Base-by-base conservation (phyloP, 2,329 filamentous ascomycete genomes). In the Cladophialophora exuberans region DNA sequence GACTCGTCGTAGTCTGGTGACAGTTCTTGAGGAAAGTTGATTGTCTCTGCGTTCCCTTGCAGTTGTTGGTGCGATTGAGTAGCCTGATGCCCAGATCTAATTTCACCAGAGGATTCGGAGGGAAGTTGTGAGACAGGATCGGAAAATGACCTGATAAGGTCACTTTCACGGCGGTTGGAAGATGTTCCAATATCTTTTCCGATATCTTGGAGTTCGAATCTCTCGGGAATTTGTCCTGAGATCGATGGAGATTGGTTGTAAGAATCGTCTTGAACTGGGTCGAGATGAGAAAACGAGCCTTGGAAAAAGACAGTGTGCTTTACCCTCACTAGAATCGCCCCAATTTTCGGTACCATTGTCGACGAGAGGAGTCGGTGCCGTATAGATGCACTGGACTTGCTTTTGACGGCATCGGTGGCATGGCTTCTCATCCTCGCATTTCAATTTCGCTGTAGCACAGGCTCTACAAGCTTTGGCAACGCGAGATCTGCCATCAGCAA, bases 361-460 rank as follows among this genome's bases (percentile, higher is more conserved):
- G 6, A 5, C 6, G 17, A 15, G 17, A 13, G 33, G 5, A 15
- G 33, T 36, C 6, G n/a, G n/a, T 7, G 7, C 18, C 15, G 26
- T n/a, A 25, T 51, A 51, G 30, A 23, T 17, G 31, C 57, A 59
- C 6, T 30, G 17, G 13, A 52, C 30, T 23, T 23, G 18, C 25
- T 48, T 59, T 9, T 52, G 23, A 18, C 13, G 15, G 26, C 56
- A 59, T 20, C 56, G 46, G n/a, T 13, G 17, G 39, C 57, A 60
- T 9, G 45, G 49, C 2, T 26, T 11, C 4, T 23, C 41, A 6
- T 39, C 54, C 26, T 54, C 52, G 23, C 56, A 59, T 18, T 31
- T 41, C 13, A 56, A 36, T 28, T 59, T 59, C 18, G 53, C 46
- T 20, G 33, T 43, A 17, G 56, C 56, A 41, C 56, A 59, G 18